A percentile compares a stretch with the other conserved stretches of the same genome.
These are phyloP conservation scores for Nemania sp. DNA, from an alignment of 2,329 filamentous ascomycete genomes.

Conservation along the genomic window DNA sequence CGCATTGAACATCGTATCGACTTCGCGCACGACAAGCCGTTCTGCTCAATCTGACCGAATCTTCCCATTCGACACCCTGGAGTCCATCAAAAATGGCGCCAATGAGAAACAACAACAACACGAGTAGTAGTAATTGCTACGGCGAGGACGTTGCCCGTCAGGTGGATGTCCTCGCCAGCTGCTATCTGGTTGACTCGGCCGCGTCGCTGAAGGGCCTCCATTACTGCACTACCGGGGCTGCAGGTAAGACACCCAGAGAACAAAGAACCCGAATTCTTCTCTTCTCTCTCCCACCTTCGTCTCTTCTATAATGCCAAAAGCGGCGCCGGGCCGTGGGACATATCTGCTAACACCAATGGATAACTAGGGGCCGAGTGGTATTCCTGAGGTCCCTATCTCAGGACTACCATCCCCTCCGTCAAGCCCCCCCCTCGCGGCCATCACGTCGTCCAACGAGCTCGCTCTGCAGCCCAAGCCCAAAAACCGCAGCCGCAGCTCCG, in stretches of 20 bases:
- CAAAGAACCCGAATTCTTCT: too few relatives aligned
- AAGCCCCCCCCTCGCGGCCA: constrained; percentile 87
- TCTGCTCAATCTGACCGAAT: background rate
- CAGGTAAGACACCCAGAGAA: constrained; percentile 58
- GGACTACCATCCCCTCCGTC: constrained; percentile 81
- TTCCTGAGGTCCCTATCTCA: constrained; percentile 88
- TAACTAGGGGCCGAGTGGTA: constrained; percentile 78
- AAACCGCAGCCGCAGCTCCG: constrained; percentile 43
- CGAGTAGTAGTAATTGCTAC: constrained; percentile 79
- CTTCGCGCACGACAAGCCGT: background rate
- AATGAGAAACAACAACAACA: constrained; percentile 73
- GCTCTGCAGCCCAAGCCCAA: constrained; percentile 63
- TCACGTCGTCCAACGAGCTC: constrained; percentile 70
- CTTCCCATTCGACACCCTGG: constrained; percentile 31
- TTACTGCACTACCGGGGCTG: constrained; percentile 91
- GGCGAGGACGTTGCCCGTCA: constrained; percentile 66
- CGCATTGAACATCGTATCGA: too few relatives aligned
- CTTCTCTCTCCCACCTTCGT: too few relatives aligned
- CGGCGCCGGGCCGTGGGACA: too few relatives aligned
- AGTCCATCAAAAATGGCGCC: constrained; percentile 58
- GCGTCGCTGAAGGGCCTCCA: constrained; percentile 81
- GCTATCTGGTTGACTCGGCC: constrained; percentile 80
- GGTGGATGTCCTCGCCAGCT: constrained; percentile 84
- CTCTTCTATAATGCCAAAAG: too few relatives aligned
- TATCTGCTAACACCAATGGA: background rate